Base-by-base conservation (phyloP, 192 early-diverging fungal species). In the Coemansia sp. region DNA sequence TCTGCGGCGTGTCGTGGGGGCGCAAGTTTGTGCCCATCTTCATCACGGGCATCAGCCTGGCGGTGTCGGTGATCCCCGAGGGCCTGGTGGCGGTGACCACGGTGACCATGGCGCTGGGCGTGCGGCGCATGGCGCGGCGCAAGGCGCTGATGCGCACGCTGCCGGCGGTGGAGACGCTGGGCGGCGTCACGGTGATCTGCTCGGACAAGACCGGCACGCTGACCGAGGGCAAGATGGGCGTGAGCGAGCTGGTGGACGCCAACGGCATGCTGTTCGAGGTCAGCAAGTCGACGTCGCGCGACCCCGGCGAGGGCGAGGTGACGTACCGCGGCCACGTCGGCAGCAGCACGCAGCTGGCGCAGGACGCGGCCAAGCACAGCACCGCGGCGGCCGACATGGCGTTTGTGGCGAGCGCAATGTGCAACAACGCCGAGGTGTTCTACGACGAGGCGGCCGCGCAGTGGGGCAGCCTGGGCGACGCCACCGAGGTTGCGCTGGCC, bases 171-270 rank as follows among this genome's bases (percentile, higher is more conserved):
- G 95, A 98, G 76, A 93, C 94, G 2, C 74, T 98, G 5, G 95
- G 95, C 20, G 89, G 90, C 43, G 92, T 98, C 11, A 94, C 92
- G 5, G 86, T 89, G 35, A 98, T 98, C 68, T 98, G 95, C 68
- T 98, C 95, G 6, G 95, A 98, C 70, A 98, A 98, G 82, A 85
- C 83, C 2, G 95, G 95, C 14, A 98, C 95, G 0, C 69, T 98
- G n/a, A 98, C 95, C 5, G 91, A 97, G 76, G 94, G 94, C 42
- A 94, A 95, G 58, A 98, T 98, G 95, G 91, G 91, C 12, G 84
- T 92, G 5, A 71, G 85, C 31, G 80, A 87, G 63, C 78, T 95
- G 25, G 70, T 79, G 1, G 76, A 68, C 17, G 64, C 76, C 43
- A 62, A 46, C 41, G 62, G 62, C 42, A 28, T 63, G 48, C 34